phyloP scores from a whole-genome alignment of 352 stramenopile genomes.

The Phytophthora pinifolia region DNA sequence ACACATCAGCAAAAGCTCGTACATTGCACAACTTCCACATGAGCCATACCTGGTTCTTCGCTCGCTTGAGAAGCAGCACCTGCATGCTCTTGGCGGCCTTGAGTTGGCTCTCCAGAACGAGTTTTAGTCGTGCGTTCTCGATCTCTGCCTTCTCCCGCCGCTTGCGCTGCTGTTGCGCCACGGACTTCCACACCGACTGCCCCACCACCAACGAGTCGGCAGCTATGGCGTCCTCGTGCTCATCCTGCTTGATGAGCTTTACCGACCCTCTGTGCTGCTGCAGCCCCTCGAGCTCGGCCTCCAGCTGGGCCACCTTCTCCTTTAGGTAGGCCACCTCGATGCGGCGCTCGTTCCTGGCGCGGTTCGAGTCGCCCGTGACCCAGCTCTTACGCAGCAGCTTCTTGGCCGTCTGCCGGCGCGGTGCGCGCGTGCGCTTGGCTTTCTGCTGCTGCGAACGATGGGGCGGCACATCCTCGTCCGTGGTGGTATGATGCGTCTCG shows the following conservation, averaged over 20 bases:
- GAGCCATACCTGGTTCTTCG: constrained; percentile 31
- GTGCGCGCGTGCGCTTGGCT: constrained; percentile 19
- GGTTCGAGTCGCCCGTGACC: constrained; percentile 35
- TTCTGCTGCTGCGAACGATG: constrained; percentile 15
- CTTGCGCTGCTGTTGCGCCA: constrained; percentile 31
- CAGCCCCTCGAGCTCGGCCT: constrained; percentile 26
- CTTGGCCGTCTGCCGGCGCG: constrained; percentile 27
- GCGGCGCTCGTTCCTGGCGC: constrained; percentile 38
- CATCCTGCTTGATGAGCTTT: constrained; percentile 29
- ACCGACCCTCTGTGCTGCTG: constrained; percentile 21
- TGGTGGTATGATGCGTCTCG: constrained; percentile 28
- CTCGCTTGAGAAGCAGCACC: constrained; percentile 35
- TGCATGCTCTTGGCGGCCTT: constrained; percentile 44
- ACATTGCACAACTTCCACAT: constrained; percentile 5
- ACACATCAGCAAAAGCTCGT: no score
- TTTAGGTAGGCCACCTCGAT: constrained; percentile 45
- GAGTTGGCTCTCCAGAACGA: constrained; percentile 42
- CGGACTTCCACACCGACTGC: constrained; percentile 33
- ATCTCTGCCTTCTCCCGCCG: constrained; percentile 35
- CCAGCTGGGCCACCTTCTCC: constrained; percentile 39
- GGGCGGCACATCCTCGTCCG: constrained; percentile 27
- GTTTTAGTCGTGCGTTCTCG: constrained; percentile 41
- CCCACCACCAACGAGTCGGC: constrained; percentile 9
- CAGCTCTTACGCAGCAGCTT: constrained; percentile 37
- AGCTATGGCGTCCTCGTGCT: constrained; percentile 11